Percentiles rank a stretch among this genome's conserved stretches.
These are phyloP conservation scores for Curvularia hawaiiensis DNA, from an alignment of 2,329 filamentous ascomycete species.

Conservation along the genomic window DNA sequence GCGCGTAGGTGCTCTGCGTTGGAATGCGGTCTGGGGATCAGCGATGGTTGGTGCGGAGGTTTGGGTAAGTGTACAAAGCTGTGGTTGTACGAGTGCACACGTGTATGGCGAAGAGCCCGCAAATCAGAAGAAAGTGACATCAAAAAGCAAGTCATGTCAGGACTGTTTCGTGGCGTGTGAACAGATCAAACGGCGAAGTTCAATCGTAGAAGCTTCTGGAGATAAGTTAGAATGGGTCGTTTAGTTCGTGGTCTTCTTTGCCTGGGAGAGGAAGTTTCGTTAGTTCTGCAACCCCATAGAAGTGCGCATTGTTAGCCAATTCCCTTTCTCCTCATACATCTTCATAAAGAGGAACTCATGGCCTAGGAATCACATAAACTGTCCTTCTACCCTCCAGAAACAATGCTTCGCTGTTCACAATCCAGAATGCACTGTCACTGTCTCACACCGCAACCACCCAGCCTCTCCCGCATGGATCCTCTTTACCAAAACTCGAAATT, in stretches of 20 bases:
- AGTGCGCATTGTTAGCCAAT: neutral
- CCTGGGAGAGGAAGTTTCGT: neutral
- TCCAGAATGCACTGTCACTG: neutral
- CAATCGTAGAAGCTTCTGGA: neutral
- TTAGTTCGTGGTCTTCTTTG: neutral
- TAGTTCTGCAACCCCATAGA: neutral
- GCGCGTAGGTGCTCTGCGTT: neutral
- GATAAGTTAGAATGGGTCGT: neutral
- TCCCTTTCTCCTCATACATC: neutral
- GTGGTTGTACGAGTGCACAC: neutral
- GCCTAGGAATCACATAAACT: neutral
- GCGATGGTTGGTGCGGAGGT: neutral
- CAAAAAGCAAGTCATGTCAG: neutral
- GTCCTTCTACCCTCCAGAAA: neutral
- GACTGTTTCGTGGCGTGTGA: neutral
- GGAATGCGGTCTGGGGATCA: neutral
- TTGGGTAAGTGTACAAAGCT: neutral
- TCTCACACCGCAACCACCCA: neutral
- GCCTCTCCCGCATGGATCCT: neutral
- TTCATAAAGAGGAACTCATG: neutral
- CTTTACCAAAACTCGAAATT: neutral
- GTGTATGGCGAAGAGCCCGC: neutral
- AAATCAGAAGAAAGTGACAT: neutral
- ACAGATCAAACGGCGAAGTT: neutral
- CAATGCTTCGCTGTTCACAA: neutral